Conservation (phyloP, 805 yeast genomes). For the Saccharomycopsis guyanensis region DNA sequence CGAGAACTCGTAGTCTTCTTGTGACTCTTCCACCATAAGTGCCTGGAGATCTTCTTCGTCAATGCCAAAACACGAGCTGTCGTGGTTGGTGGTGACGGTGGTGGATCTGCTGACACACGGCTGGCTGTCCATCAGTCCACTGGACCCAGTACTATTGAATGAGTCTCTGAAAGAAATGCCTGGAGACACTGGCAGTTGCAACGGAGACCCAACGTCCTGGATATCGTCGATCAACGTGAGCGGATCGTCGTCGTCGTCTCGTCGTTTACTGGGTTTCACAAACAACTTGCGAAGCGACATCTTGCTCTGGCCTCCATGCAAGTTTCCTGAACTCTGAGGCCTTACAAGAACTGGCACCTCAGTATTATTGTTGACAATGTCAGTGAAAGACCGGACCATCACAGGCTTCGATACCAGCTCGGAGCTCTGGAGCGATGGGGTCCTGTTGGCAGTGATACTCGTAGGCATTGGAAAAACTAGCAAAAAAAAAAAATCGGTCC, state of each 20-base stretch:
- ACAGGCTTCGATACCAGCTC: neutral
- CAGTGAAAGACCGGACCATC: neutral
- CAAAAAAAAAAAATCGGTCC: no score
- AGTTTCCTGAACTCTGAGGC: neutral
- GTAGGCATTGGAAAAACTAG: neutral
- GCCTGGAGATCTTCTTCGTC: conserved; percentile 4
- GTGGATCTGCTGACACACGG: conserved; percentile 1
- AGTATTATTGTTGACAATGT: no score
- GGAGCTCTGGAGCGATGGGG: conserved; percentile 2
- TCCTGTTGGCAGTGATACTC: conserved; percentile 1
- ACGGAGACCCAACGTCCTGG: neutral
- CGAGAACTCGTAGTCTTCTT: neutral
- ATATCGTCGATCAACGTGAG: conserved; percentile 12
- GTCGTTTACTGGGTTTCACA: conserved; percentile 1
- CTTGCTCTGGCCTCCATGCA: neutral
- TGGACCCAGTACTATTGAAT: conserved; percentile 1
- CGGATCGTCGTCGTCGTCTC: neutral
- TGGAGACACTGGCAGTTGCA: neutral
- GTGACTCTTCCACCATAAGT: neutral
- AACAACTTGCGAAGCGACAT: conserved; percentile 9
- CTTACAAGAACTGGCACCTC: neutral
- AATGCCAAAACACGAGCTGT: neutral
- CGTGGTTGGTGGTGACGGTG: neutral
- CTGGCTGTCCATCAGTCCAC: neutral
- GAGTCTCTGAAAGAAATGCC: conserved; percentile 6